Evolutionary conservation across 805 yeast genomes (phyloP).

Genomic region (Sungouiella thailandica): DNA sequence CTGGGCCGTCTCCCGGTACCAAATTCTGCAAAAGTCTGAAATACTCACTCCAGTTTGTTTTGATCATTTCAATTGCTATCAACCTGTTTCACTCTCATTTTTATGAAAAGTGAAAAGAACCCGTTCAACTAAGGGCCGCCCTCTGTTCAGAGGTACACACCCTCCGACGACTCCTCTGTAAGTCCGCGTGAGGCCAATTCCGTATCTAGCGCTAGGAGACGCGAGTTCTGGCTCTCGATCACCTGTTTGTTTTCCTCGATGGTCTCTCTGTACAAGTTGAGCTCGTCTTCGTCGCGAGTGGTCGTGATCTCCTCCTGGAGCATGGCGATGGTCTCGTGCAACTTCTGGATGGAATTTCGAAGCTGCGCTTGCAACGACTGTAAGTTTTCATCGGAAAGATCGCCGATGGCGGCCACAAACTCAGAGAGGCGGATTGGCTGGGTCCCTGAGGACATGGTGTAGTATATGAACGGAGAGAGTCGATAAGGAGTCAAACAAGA

Average conservation of each 20-base stretch:
- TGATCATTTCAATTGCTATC: too few relatives aligned
- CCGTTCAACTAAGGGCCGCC: too few relatives aligned
- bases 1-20: too few relatives aligned
- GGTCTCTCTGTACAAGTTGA: constrained; percentile 48
- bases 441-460: constrained; percentile 18
- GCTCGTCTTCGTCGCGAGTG: constrained; percentile 35
- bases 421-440: constrained; percentile 32
- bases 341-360: constrained; percentile 26
- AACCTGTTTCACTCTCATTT: too few relatives aligned
- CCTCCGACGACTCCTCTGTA: constrained; percentile 1
- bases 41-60: too few relatives aligned
- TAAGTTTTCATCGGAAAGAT: constrained; percentile 42
- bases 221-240: constrained; percentile 44
- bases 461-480: too few relatives aligned
- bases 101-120: too few relatives aligned
- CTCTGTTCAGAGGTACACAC: constrained; percentile 8
- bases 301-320: constrained; percentile 38
- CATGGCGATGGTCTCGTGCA: constrained; percentile 46
- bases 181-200: constrained; percentile 44
- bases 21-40: too few relatives aligned
- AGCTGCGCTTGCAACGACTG: constrained; percentile 15
- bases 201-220: constrained; percentile 40
- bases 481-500: too few relatives aligned
- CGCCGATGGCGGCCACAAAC: constrained; percentile 48
- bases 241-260: constrained; percentile 53